Percentiles rank a stretch among this genome's conserved stretches.
Conservation (phyloP, 257 asterid genomes). For the Scutellaria minor region DNA sequence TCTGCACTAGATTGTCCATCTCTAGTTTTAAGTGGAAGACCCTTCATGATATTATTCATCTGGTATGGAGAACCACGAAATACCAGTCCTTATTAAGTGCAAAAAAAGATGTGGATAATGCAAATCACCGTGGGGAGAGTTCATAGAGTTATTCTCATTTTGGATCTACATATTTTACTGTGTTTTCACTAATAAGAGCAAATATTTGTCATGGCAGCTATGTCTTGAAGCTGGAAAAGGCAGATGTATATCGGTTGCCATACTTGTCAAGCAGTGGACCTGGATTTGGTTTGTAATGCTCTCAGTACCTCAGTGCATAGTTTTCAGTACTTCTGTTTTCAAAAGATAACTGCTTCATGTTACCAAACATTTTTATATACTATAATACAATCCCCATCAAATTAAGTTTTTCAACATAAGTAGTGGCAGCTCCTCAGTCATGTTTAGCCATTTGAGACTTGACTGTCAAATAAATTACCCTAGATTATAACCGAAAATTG, state of each 20-base stretch:
- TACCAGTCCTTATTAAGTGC: background rate
- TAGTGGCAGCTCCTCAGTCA: background rate
- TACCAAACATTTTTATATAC: too few relatives aligned
- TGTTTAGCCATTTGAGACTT: conserved; percentile 4
- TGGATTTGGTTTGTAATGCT: conserved; percentile 78
- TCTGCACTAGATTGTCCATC: background rate
- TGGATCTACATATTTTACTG: conserved; percentile 1
- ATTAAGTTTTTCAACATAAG: conserved; percentile 22
- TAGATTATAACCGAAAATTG: background rate
- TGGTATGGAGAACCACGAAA: background rate
- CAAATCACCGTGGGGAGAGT: conserved; percentile 21
- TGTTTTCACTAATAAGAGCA: conserved; percentile 35
- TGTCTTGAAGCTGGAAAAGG: conserved; percentile 93
- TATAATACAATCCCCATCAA: too few relatives aligned
- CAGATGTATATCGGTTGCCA: conserved; percentile 94
- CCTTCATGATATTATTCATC: background rate
- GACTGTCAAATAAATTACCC: conserved; percentile 1
- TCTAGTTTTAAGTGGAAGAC: too few relatives aligned
- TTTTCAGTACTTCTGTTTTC: background rate
- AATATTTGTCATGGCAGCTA: conserved; percentile 63
- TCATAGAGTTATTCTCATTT: background rate
- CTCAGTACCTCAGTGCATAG: conserved; percentile 18
- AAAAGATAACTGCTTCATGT: background rate
- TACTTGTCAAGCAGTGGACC: conserved; percentile 94
- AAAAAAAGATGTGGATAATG: background rate